Evolutionary conservation across 2,329 filamentous ascomycete genomes (phyloP).

Genomic region (Trichophyton verrucosum): DNA sequence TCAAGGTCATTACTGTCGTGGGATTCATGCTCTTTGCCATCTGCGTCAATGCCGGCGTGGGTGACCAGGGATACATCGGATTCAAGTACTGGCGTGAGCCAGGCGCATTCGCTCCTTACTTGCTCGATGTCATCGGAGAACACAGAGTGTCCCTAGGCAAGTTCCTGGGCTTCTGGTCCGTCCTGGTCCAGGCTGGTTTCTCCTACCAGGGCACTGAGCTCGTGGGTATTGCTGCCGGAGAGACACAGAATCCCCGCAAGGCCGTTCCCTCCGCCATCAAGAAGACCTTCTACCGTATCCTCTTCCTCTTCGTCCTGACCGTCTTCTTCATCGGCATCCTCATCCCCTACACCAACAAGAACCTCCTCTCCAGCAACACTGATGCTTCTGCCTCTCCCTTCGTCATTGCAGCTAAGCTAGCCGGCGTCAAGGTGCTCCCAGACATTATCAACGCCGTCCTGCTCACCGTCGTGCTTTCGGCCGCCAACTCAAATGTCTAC

Average conservation of each 20-base stretch:
- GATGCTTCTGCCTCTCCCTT: constrained; percentile 29
- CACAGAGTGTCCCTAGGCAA: constrained; percentile 37
- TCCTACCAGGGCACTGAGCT: constrained; percentile 53
- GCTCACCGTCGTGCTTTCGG: constrained; percentile 33
- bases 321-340: constrained; percentile 58
- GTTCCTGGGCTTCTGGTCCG: constrained; percentile 50
- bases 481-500: constrained; percentile 33
- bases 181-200: constrained; percentile 35
- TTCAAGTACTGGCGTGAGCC: constrained; percentile 60
- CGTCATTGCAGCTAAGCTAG: constrained; percentile 32
- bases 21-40: constrained; percentile 68
- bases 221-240: constrained; percentile 65
- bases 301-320: constrained; percentile 41
- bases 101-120: constrained; percentile 44
- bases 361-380: constrained; percentile 32
- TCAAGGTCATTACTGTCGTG: constrained; percentile 64
- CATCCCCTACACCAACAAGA: constrained; percentile 49
- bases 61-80: constrained; percentile 57
- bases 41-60: constrained; percentile 60
- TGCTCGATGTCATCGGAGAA: constrained; percentile 44
- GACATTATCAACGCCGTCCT: constrained; percentile 32
- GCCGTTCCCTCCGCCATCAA: constrained; percentile 61
- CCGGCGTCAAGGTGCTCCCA: constrained; percentile 29
- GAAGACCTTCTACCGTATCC: constrained; percentile 63
- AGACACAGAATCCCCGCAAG: constrained; percentile 59